Percentiles rank a stretch among this genome's conserved stretches.
Conservation (phyloP, 2,329 filamentous ascomycete species). For the Hymenoscyphus albidus region DNA sequence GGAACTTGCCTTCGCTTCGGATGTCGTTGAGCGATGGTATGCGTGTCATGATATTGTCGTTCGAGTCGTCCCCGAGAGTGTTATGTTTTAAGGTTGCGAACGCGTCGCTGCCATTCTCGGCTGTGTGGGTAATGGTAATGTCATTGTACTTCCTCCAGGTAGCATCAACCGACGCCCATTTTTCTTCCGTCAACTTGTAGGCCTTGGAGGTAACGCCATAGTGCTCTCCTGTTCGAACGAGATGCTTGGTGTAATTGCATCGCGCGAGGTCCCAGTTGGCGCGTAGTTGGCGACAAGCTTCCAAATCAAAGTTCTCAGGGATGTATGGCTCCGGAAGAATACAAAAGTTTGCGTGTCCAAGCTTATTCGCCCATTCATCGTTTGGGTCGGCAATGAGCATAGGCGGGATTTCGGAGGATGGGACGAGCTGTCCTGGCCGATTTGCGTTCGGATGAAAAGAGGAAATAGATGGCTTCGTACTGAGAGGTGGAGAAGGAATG, state of each 20-base stretch:
- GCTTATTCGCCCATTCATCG: constrained; percentile 78
- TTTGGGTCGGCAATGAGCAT: constrained; percentile 65
- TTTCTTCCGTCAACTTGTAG: constrained; percentile 78
- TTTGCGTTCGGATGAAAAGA: constrained; percentile 56
- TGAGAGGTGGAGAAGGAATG: constrained; percentile 68
- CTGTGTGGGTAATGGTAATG: constrained; percentile 52
- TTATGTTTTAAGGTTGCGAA: constrained; percentile 42
- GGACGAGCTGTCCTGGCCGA: constrained; percentile 45
- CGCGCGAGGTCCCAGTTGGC: constrained; percentile 80
- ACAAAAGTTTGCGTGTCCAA: constrained; percentile 92
- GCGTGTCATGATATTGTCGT: constrained; percentile 51
- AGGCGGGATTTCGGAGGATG: constrained; percentile 55
- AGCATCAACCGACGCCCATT: constrained; percentile 78
- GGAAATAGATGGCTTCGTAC: constrained; percentile 70
- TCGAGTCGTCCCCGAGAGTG: constrained; percentile 42
- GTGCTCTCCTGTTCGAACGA: constrained; percentile 83
- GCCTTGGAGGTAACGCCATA: constrained; percentile 88
- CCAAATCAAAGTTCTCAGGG: constrained; percentile 54
- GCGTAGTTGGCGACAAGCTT: constrained; percentile 60
- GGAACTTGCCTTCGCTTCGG: constrained; percentile 73
- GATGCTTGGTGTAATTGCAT: constrained; percentile 83
- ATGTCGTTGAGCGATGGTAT: constrained; percentile 68
- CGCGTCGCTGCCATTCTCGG: constrained; percentile 40
- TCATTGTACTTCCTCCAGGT: constrained; percentile 71
- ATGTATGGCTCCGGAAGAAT: constrained; percentile 79